Conservation (phyloP, 805 yeast species). For the Brettanomyces nanus region DNA sequence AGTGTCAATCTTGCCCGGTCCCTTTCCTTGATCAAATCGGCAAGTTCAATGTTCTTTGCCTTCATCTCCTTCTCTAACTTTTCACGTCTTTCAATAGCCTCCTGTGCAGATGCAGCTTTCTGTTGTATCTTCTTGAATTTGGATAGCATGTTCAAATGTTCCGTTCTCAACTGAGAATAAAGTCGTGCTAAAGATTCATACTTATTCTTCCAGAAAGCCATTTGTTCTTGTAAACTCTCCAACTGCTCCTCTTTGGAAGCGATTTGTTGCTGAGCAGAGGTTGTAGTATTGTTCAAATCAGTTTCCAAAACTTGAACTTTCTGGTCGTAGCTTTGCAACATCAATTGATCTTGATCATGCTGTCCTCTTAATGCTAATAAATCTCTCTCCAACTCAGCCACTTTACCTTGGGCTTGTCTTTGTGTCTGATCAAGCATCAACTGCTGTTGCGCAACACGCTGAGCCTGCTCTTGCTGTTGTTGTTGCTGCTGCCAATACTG, state of each 20-base stretch:
- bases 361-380: constrained; percentile 66
- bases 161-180: constrained; percentile 86
- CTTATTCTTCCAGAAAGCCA: constrained; percentile 71
- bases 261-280: constrained; percentile 63
- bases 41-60: constrained; percentile 78
- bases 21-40: constrained; percentile 81
- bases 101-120: constrained; percentile 84
- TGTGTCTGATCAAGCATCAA: constrained; percentile 58
- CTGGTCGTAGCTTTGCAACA: constrained; percentile 81
- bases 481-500: constrained; percentile 70
- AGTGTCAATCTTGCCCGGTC: constrained; percentile 81
- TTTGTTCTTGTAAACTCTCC: constrained; percentile 62
- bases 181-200: constrained; percentile 85
- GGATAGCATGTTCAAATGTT: constrained; percentile 71
- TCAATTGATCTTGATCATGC: constrained; percentile 75
- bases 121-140: constrained; percentile 77
- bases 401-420: constrained; percentile 68
- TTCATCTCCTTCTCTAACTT: constrained; percentile 75
- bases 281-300: constrained; percentile 54
- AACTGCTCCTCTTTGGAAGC: constrained; percentile 71
- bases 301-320: constrained; percentile 74
- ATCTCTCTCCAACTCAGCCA: constrained; percentile 77
- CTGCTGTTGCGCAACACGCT: constrained; percentile 64
- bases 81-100: constrained; percentile 77
- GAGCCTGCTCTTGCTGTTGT: constrained; percentile 57